These are phyloP conservation scores for Buxus sempervirens DNA, from an alignment of 164 flowering plant genomes.

Conservation along the genomic window DNA sequence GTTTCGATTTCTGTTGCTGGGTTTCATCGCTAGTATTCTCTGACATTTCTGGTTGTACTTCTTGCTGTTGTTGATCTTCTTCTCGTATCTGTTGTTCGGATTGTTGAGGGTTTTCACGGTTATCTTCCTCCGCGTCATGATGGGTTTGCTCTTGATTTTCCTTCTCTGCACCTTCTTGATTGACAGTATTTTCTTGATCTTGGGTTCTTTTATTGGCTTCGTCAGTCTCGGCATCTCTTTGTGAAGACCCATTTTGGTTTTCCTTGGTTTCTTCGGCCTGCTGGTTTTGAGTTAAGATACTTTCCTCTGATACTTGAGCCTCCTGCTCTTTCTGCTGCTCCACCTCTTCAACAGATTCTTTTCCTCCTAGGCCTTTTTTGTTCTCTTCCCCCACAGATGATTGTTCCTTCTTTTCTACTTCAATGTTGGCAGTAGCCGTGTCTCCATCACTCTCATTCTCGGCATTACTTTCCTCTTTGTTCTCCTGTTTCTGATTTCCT, in stretches of 20 bases:
- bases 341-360: conserved; percentile 21
- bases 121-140: conserved; percentile 14
- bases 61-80: conserved; percentile 2
- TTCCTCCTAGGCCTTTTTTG: neutral
- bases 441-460: too few species aligned
- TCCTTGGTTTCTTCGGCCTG: conserved; percentile 13
- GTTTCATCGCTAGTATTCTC: too few species aligned
- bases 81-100: neutral
- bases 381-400: conserved; percentile 8
- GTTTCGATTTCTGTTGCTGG: neutral
- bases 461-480: conserved; percentile 5
- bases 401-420: too few species aligned
- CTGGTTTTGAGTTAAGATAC: conserved; percentile 32
- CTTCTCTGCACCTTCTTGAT: neutral
- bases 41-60: neutral
- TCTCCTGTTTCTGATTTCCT: neutral
- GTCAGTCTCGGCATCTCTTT: conserved; percentile 7
- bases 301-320: conserved; percentile 43
- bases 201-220: conserved; percentile 5
- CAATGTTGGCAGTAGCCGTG: too few species aligned
- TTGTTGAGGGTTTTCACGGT: conserved; percentile 4
- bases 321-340: conserved; percentile 19
- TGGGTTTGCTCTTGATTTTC: conserved; percentile 15
- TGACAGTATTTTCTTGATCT: conserved; percentile 4
- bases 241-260: neutral